Base-by-base conservation (phyloP, 495 filamentous ascomycete genomes). In the Penicillium paradoxum region DNA sequence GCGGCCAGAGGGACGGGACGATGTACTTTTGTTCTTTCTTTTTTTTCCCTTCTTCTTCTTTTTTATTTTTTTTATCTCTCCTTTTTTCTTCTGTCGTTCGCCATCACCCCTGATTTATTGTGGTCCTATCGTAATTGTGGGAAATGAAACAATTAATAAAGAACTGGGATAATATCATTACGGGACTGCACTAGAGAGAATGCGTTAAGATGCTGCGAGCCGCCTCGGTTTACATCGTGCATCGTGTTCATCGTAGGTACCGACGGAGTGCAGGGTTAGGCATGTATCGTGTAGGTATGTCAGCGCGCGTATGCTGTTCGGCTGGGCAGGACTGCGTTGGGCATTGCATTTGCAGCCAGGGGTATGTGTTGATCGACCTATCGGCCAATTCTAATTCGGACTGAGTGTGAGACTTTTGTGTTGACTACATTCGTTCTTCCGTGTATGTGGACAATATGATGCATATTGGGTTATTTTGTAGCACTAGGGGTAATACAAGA, bases 241-340 rank as follows among this genome's bases (percentile, higher is more conserved):
- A 15, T n/a, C 3, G 14, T 36, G 33, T 15, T 36, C 33, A 15
- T 36, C n/a, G 11, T 32, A 2, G 10, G 29, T 27, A 27, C n/a
- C n/a, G n/a, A n/a, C 29, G 10, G 29, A 32, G 29, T 32, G 9
- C 29, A 32, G 29, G 9, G 29, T 32, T 15, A 36, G 6, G 13
- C 14, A 36, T n/a, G 33, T 36, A 15, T 27, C 24, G 6, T 36
- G 13, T 41, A 3, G n/a, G n/a, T n/a, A 30, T 44, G 24, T 13
- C 9, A 19, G 17, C 2, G 18, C 6, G 17, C 15, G 11, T 32
- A 2, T 8, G 29, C 18, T 19, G 27, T 27, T 18, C 7, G 22
- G 22, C 45, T 49, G 33, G 45, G 45, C 34, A 49, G 17, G 14
- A 15, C 45, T 49, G 34, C 33, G 15, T 38, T 37, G 22, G 45